A percentile compares a stretch with the other conserved stretches of the same genome.
Conservation (phyloP, 805 yeast genomes). For the Spathaspora boniae region DNA sequence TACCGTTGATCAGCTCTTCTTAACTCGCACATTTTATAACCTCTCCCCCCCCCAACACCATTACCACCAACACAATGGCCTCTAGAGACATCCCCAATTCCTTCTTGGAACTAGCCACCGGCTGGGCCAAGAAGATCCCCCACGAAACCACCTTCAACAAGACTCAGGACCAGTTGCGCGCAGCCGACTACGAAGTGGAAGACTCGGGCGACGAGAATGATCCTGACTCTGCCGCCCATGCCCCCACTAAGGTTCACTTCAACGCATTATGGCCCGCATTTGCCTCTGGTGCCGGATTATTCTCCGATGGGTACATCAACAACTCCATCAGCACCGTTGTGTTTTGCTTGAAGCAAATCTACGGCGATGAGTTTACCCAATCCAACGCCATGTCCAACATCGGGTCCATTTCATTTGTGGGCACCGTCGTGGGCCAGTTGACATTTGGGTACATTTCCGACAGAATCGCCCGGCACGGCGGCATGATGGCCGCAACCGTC, state of each 20-base stretch:
- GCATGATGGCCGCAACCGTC: slow-evolving; percentile 76
- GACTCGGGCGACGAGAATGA: slow-evolving; percentile 20
- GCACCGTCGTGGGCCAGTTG: slow-evolving; percentile 86
- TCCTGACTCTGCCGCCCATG: slow-evolving; percentile 21
- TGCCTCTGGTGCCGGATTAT: slow-evolving; percentile 88
- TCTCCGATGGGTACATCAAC: slow-evolving; percentile 91
- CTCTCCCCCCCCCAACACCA: too few species aligned
- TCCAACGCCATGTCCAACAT: slow-evolving; percentile 77
- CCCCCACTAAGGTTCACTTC: slow-evolving; percentile 14
- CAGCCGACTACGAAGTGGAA: slow-evolving; percentile 16
- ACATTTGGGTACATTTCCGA: slow-evolving; percentile 80
- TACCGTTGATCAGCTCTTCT: too few species aligned
- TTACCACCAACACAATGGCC: slow-evolving; percentile 25
- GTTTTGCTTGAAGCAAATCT: slow-evolving; percentile 63
- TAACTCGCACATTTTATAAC: too few species aligned
- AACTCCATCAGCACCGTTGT: slow-evolving; percentile 78
- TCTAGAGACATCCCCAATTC: slow-evolving; percentile 52
- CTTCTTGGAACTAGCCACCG: slow-evolving; percentile 31
- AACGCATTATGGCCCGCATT: slow-evolving; percentile 57
- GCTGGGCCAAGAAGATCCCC: slow-evolving; percentile 40
- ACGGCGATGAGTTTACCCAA: slow-evolving; percentile 56
- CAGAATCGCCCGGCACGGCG: slow-evolving; percentile 72
- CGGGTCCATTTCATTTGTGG: slow-evolving; percentile 85
- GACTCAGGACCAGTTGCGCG: slow-evolving; percentile 15
- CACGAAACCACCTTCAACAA: slow-evolving; percentile 43